Base-by-base conservation (phyloP, 495 filamentous ascomycete species). In the Jackrogersella minutella region DNA sequence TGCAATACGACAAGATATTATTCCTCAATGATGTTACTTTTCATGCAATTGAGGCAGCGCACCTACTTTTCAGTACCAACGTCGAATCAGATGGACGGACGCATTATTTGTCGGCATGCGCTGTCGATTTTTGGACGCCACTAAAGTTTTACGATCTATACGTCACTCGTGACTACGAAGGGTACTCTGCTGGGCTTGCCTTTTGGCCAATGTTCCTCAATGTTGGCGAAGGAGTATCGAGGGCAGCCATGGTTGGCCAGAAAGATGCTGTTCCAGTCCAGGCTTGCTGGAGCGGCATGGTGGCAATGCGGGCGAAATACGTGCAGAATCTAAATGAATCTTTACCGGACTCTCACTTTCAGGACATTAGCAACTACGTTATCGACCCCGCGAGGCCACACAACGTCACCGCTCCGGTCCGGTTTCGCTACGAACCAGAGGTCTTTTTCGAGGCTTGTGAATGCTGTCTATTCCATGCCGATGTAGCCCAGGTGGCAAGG, bases 81-180 rank as follows among this genome's bases (percentile, higher is more conserved):
- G 49, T 73, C 6, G 82, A 82, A 11, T 73, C 80, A 7, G 80
- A 82, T 17, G 89, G 89, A 17, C 73, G 78, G n/a, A 72, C 88
- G 1, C 73, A 83, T 46, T 93, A 92, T 69, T 84, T 87, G n/a
- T 88, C 90, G n/a, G 91, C 89, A 1, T 95, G 91, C 68, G 91
- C 88, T 2, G 77, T 91, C 5, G 91, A 95, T 72, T 94, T 90
- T 63, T 85, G 88, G 70, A 88, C 87, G 47, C 85, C 88, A 0
- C 86, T 92, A 76, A 91, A 91, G 66, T 91, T 89, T 74, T 95
- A 95, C 70, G 91, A 95, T 75, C 88, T 90, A 2, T 93, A 89
- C 79, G 91, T 91, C 9, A 89, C 88, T 16, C 82, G 91, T 3
- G 91, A 95, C 67, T 73, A 83, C 4, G 87, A 93, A 58, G 91